phyloP scores from a whole-genome alignment of 2,329 filamentous ascomycete genomes.

The Scedosporium apiospermum region DNA sequence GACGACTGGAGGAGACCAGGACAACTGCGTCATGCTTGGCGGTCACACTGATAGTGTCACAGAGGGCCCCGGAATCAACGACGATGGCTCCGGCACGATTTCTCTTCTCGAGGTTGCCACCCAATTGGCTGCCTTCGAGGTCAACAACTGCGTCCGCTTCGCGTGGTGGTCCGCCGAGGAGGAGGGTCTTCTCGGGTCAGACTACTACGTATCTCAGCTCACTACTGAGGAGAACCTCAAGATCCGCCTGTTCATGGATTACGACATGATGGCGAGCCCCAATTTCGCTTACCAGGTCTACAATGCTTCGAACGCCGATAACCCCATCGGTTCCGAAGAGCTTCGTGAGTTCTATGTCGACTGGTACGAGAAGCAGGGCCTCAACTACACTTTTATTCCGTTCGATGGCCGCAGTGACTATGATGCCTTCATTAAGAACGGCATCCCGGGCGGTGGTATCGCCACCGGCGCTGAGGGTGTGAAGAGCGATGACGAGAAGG shows the following conservation, averaged over 20 bases:
- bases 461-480: slow-evolving; percentile 69
- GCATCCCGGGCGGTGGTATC: slow-evolving; percentile 66
- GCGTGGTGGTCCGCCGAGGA: slow-evolving; percentile 62
- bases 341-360: slow-evolving; percentile 58
- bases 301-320: slow-evolving; percentile 59
- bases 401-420: slow-evolving; percentile 79
- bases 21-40: slow-evolving; percentile 58
- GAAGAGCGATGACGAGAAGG: slow-evolving; percentile 59
- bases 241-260: slow-evolving; percentile 60
- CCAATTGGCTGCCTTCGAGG: slow-evolving; percentile 45
- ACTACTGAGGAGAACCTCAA: slow-evolving; percentile 48
- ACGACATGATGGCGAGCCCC: slow-evolving; percentile 59
- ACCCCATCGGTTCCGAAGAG: slow-evolving; percentile 62
- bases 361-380: slow-evolving; percentile 52
- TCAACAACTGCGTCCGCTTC: slow-evolving; percentile 58
- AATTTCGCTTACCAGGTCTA: slow-evolving; percentile 63
- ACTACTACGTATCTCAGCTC: slow-evolving; percentile 48
- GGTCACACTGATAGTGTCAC: slow-evolving; percentile 54
- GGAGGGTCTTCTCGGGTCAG: slow-evolving; percentile 55
- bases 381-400: slow-evolving; percentile 60
- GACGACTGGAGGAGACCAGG: slow-evolving; percentile 46
- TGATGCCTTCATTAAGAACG: slow-evolving; percentile 62
- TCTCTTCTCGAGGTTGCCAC: slow-evolving; percentile 53
- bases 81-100: slow-evolving; percentile 61
- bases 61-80: slow-evolving; percentile 65